Evolutionary conservation across 306 rosid genomes (phyloP).

Genomic region (Betula pendula): DNA sequence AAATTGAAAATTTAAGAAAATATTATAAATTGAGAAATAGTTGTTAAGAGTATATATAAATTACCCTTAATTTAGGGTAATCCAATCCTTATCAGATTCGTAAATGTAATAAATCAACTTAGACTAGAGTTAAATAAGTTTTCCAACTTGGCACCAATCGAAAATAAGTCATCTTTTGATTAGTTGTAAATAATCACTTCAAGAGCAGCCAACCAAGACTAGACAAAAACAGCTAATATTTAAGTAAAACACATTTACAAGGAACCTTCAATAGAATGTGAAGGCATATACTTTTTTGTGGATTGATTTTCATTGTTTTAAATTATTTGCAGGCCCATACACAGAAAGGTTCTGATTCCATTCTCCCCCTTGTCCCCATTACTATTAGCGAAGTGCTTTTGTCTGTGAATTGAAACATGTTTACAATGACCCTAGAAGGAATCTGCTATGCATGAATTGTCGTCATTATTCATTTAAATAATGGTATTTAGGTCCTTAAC

Average conservation of each 20-base stretch:
- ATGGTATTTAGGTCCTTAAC: not conserved
- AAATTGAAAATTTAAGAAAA: too few species aligned
- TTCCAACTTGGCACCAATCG: not conserved
- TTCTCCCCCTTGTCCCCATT: slow-evolving; percentile 41
- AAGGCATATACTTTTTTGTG: slow-evolving; percentile 33
- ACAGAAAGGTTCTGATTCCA: slow-evolving; percentile 31
- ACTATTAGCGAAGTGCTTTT: slow-evolving; percentile 12
- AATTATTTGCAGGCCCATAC: slow-evolving; percentile 26
- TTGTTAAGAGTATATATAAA: too few species aligned
- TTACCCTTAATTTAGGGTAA: too few species aligned
- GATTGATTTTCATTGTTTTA: slow-evolving; percentile 19
- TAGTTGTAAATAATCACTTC: not conserved
- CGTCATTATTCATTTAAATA: not conserved
- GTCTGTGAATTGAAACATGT: not conserved
- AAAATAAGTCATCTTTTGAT: not conserved
- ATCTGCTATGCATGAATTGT: not conserved
- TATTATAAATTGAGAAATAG: too few species aligned
- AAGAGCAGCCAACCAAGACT: slow-evolving; percentile 1
- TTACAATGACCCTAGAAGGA: not conserved
- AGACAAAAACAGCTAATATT: slow-evolving; percentile 9
- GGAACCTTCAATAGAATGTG: slow-evolving; percentile 47
- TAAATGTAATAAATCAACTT: too few species aligned
- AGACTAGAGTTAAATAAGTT: not conserved
- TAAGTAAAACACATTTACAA: slow-evolving; percentile 15
- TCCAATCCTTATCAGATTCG: too few species aligned